Conservation (phyloP, 495 filamentous ascomycete species). For the Lasiosphaeria hispida region DNA sequence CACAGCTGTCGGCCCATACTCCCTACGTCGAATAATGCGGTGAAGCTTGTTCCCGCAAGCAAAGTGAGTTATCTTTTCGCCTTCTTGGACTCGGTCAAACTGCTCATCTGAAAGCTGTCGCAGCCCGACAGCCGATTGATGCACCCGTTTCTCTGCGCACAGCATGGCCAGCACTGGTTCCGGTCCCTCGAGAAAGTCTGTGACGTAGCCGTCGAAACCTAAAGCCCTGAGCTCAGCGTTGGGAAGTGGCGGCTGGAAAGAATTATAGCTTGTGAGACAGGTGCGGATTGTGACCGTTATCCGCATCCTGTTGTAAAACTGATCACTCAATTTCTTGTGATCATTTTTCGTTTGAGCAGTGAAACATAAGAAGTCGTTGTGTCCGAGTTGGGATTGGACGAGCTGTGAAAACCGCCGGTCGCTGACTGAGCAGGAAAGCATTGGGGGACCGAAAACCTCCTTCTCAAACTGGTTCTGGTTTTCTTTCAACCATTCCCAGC, state of each 20-base stretch:
- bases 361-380: conserved; percentile 65
- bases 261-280: conserved; percentile 44
- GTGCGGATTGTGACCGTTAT: conserved; percentile 66
- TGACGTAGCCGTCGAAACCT: conserved; percentile 77
- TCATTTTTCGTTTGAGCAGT: conserved; percentile 72
- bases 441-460: conserved; percentile 79
- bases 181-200: conserved; percentile 76
- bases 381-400: conserved; percentile 68
- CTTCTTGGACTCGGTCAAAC: conserved; percentile 55
- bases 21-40: conserved; percentile 59
- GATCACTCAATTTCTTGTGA: conserved; percentile 63
- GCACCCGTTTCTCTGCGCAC: conserved; percentile 63
- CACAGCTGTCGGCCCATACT: conserved; percentile 68
- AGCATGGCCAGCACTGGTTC: conserved; percentile 85
- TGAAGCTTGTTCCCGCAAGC: conserved; percentile 60
- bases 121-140: conserved; percentile 63
- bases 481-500: conserved; percentile 77
- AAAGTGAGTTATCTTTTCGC: conserved; percentile 54
- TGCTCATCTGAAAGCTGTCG: conserved; percentile 62
- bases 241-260: conserved; percentile 56
- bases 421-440: conserved; percentile 78
- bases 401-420: conserved; percentile 69
- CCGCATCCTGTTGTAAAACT: conserved; percentile 52
- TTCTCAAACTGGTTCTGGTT: conserved; percentile 72
- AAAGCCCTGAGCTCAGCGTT: conserved; percentile 49